phyloP scores from a whole-genome alignment of 805 yeast genomes.

The Barnettozyma botsteinii region DNA sequence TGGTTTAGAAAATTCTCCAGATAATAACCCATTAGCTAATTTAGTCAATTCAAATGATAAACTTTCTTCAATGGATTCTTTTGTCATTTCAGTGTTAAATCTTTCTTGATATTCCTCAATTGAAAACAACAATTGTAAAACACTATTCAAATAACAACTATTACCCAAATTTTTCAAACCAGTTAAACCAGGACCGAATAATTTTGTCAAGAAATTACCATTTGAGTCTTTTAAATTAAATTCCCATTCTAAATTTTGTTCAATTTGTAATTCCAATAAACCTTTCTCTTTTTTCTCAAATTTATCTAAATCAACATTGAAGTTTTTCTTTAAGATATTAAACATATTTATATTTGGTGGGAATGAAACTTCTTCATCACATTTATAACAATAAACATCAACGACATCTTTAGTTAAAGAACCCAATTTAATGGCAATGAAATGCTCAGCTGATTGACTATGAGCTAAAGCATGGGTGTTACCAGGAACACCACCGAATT shows the following conservation, averaged over 20 bases:
- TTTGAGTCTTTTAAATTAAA: constrained; percentile 70
- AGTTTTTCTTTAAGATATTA: constrained; percentile 46
- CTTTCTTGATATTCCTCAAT: constrained; percentile 27
- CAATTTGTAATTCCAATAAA: constrained; percentile 82
- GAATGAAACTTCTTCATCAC: constrained; percentile 85
- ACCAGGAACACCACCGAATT: constrained; percentile 92
- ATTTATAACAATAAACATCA: constrained; percentile 83
- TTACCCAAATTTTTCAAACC: constrained; percentile 91
- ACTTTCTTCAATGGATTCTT: constrained; percentile 38
- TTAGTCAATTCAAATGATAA: constrained; percentile 73
- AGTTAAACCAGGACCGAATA: constrained; percentile 72
- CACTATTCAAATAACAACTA: constrained; percentile 85
- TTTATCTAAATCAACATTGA: constrained; percentile 57
- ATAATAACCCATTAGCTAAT: constrained; percentile 68
- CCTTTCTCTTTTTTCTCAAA: constrained; percentile 77
- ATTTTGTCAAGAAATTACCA: constrained; percentile 58
- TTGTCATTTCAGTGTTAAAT: constrained; percentile 29
- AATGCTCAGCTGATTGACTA: constrained; percentile 53
- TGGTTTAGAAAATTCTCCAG: constrained; percentile 69
- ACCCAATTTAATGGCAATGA: constrained; percentile 87
- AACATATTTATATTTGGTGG: constrained; percentile 34
- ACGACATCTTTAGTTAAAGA: constrained; percentile 74
- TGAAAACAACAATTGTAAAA: constrained; percentile 62
- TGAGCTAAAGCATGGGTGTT: constrained; percentile 86
- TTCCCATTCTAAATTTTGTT: constrained; percentile 91